Evolutionary conservation across 176 grass and related monocot genomes (phyloP).

Genomic region (Tuctoria greenei): DNA sequence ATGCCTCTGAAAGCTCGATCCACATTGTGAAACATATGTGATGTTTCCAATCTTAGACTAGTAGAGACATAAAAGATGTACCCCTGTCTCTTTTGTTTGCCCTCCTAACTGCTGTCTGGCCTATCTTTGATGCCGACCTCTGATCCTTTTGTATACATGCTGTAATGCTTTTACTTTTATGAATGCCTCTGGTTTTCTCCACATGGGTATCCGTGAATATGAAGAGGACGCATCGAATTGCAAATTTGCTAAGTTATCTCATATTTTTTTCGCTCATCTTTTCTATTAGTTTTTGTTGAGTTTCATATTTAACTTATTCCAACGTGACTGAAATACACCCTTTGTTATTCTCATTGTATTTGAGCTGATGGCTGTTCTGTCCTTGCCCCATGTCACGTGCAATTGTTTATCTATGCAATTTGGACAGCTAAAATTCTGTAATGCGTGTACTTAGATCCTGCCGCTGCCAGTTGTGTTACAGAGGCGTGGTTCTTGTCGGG

Average conservation of each 20-base stretch:
- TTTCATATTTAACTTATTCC: no score
- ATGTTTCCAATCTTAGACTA: conserved; percentile 38
- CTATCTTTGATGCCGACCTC: not conserved
- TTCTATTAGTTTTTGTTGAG: no score
- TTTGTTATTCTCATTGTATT: no score
- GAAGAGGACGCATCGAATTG: not conserved
- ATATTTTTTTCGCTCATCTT: no score
- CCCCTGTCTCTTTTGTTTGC: not conserved
- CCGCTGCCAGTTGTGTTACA: not conserved
- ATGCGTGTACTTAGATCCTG: conserved; percentile 24
- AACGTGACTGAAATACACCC: no score
- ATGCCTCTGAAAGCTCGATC: conserved; percentile 11
- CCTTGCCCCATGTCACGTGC: not conserved
- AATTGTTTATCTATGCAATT: not conserved
- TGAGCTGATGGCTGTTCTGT: not conserved
- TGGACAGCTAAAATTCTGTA: not conserved
- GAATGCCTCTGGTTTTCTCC: not conserved
- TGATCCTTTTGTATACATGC: conserved; percentile 18
- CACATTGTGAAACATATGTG: conserved; percentile 47
- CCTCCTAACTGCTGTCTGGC: conserved; percentile 24
- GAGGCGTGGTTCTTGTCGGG: not conserved
- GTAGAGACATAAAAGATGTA: conserved; percentile 32
- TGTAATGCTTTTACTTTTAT: conserved; percentile 33
- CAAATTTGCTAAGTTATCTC: not conserved
- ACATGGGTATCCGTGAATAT: conserved; percentile 40